phyloP scores from a whole-genome alignment of 2,329 filamentous ascomycete species.

The Leptosphaerulina australis region DNA sequence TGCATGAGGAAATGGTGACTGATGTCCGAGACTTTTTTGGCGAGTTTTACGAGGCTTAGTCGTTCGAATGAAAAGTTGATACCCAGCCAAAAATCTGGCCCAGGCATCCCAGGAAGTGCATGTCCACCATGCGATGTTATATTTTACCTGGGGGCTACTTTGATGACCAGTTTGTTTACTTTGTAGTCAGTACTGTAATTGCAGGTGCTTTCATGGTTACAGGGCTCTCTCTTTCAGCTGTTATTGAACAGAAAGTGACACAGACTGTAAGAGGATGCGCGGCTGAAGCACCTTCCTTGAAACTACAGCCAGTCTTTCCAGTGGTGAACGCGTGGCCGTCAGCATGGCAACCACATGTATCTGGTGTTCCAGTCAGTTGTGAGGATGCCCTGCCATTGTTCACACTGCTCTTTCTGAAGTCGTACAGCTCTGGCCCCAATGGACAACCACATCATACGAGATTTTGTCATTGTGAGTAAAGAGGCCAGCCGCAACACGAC shows the following conservation, averaged over 20 bases:
- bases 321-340: not conserved
- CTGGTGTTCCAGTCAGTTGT: slow-evolving; percentile 7
- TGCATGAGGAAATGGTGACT: slow-evolving; percentile 30
- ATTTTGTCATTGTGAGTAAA: not conserved
- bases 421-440: not conserved
- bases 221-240: slow-evolving; percentile 1
- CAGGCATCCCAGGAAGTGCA: too few relatives aligned
- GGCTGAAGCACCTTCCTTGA: not conserved
- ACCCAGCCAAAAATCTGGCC: too few relatives aligned
- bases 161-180: not conserved
- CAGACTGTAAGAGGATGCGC: slow-evolving; percentile 6
- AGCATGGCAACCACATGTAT: slow-evolving; percentile 14
- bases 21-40: slow-evolving; percentile 35
- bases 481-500: slow-evolving; percentile 1
- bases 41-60: slow-evolving; percentile 18
- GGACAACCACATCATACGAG: not conserved
- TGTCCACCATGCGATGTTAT: too few relatives aligned
- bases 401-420: slow-evolving; percentile 6
- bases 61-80: not conserved
- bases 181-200: not conserved
- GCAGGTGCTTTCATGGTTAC: not conserved
- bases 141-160: too few relatives aligned
- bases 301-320: not conserved
- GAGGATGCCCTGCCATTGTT: not conserved
- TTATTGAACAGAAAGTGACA: slow-evolving; percentile 1